Evolutionary conservation across 2,329 filamentous ascomycete species (phyloP).

Genomic region (Calonectria pteridis): DNA sequence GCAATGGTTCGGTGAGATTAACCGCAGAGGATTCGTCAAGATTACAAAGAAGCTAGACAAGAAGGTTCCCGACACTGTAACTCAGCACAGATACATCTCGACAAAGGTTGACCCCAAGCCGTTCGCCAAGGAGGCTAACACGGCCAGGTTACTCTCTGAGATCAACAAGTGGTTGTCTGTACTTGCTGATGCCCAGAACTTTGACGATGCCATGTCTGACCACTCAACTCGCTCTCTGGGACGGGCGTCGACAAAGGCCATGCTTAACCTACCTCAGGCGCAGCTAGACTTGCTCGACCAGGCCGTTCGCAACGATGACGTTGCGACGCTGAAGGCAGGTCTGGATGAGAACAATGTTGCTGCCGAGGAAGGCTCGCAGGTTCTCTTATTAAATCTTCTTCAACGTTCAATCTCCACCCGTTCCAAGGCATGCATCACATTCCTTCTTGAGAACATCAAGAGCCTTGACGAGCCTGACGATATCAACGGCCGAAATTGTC

Average conservation of each 20-base stretch:
- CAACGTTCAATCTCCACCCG: constrained; percentile 81
- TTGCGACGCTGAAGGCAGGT: constrained; percentile 65
- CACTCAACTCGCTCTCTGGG: constrained; percentile 82
- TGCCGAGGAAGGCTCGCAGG: constrained; percentile 62
- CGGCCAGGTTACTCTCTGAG: constrained; percentile 62
- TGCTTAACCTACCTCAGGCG: constrained; percentile 76
- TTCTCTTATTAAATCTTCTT: constrained; percentile 82
- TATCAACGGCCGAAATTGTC: constrained; percentile 92
- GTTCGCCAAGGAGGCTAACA: constrained; percentile 80
- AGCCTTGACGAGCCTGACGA: constrained; percentile 89
- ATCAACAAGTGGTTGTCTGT: constrained; percentile 95
- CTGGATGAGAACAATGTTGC: constrained; percentile 68
- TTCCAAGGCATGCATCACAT: constrained; percentile 77
- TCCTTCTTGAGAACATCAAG: constrained; percentile 76
- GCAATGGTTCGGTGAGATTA: constrained; percentile 98
- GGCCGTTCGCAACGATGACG: constrained; percentile 77
- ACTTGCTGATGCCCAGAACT: constrained; percentile 80
- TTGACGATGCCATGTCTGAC: constrained; percentile 80
- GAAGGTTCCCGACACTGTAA: constrained; percentile 81
- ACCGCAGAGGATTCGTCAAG: constrained; percentile 94
- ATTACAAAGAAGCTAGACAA: constrained; percentile 99
- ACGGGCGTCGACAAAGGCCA: constrained; percentile 80
- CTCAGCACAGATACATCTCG: constrained; percentile 87
- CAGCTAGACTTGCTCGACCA: constrained; percentile 79
- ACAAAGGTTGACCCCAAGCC: constrained; percentile 90